Evolutionary conservation across 805 yeast species (phyloP), one percentile per base, ranked within the genome.

Genomic region (Cyberlindnera mycetangii): DNA sequence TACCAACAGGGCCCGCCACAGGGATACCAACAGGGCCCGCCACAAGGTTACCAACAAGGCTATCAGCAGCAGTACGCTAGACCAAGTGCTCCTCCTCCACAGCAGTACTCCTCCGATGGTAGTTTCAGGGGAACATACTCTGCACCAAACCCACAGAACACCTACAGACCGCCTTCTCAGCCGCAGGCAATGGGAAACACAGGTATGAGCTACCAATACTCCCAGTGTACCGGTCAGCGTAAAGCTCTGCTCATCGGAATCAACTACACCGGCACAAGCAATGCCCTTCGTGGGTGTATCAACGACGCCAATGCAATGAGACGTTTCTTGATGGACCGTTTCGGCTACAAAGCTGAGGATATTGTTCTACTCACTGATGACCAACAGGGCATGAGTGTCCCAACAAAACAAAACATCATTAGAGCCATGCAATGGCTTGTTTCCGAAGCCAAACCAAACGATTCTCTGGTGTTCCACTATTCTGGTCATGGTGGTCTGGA

Each of bases 401-500:
- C 90, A 19, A 79, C 84, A 1, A 69, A 71, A 48, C 73, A 67
- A n/a, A 84, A 84, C 61, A 83, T 84, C 57, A 58, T 81, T 28
- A 70, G 79, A 34, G 90, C 85, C 2, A 81, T 83, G 85, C 76
- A 73, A 47, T 84, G 90, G 90, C 72, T 84, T 12, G 87, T 81
- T n/a, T 62, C 66, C 12, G 82, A 70, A 43, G 88, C 89, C 0
- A 68, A 65, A 49, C 51, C 51, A 14, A 82, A 83, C 52, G 90
- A 83, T 62, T 73, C 85, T 7, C 61, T 83, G 39, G 79, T 84
- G 45, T 77, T 84, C 71, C 90, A 84, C 59, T 83, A 78, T 59
- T 80, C 87, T 1, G 88, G 90, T 19, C 90, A 84, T 55, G 90
- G 90, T 25, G 86, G 88, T 8, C 77, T 77, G 53, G 77, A 78